Conservation (phyloP, 1,284 basidiomycete genomes). For the Anthracocystis walkeri region DNA sequence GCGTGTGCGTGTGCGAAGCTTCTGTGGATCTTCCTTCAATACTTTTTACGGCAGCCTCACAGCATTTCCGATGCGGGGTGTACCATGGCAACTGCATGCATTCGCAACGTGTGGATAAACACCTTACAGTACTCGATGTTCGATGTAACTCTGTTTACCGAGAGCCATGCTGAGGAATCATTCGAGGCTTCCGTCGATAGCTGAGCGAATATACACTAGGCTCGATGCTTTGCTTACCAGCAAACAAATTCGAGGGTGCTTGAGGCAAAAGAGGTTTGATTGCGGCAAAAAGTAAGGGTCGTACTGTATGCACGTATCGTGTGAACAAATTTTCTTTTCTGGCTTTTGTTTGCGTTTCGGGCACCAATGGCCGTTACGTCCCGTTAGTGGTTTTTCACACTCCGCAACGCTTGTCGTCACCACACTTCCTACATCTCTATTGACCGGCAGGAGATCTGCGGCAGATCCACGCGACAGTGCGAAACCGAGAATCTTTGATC, state of each 20-base stretch:
- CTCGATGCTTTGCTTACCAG: neutral
- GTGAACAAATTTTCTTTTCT: constrained; percentile 1
- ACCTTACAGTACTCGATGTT: too few relatives aligned
- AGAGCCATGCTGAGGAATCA: neutral
- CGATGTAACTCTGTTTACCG: too few relatives aligned
- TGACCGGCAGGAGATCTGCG: too few relatives aligned
- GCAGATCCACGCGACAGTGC: too few relatives aligned
- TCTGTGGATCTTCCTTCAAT: constrained; percentile 2
- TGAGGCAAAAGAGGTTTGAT: neutral
- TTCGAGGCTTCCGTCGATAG: neutral
- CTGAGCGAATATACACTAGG: neutral
- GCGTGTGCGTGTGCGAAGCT: too few relatives aligned
- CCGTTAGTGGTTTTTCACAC: too few relatives aligned
- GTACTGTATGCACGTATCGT: constrained; percentile 7
- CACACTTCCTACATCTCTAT: too few relatives aligned
- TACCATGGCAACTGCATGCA: constrained; percentile 1
- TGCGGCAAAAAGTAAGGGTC: constrained; percentile 1
- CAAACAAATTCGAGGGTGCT: constrained; percentile 10
- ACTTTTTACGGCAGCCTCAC: neutral
- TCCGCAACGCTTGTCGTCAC: neutral
- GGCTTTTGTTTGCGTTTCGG: neutral
- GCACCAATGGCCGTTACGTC: too few relatives aligned
- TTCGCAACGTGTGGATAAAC: neutral
- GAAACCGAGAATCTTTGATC: too few relatives aligned
- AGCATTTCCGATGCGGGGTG: neutral